Conservation (phyloP, 768 basidiomycete genomes). For the Tylopilus intermedius region DNA sequence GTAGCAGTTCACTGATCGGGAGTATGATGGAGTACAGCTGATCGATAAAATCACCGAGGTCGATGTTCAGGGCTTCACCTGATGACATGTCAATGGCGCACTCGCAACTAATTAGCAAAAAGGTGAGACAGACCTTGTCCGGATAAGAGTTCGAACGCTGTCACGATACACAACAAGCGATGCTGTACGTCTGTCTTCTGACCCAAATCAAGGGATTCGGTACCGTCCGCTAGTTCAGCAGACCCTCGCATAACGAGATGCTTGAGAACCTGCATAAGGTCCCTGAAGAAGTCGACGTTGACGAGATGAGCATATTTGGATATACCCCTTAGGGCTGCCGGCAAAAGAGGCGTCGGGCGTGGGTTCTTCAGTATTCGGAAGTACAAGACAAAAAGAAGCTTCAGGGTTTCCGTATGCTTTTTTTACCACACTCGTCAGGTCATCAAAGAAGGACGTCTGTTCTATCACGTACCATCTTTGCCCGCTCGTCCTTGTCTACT, state of each 20-base stretch:
- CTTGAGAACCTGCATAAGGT: conserved; percentile 84
- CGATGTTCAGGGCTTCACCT: conserved; percentile 98
- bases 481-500: conserved; percentile 87
- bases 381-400: conserved; percentile 94
- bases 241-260: conserved; percentile 57
- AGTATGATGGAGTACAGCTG: conserved; percentile 80
- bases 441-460: conserved; percentile 6
- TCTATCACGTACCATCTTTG: conserved; percentile 57
- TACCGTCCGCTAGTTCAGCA: conserved; percentile 32
- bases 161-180: conserved; percentile 81
- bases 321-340: conserved; percentile 86
- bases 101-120: conserved; percentile 7
- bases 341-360: conserved; percentile 69
- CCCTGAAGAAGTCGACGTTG: conserved; percentile 97
- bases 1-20: conserved; percentile 60
- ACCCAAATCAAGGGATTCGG: conserved; percentile 21
- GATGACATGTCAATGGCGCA: conserved; percentile 2
- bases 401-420: conserved; percentile 96
- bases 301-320: conserved; percentile 93
- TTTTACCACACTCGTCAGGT: conserved; percentile 19
- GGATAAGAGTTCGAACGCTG: conserved; percentile 94
- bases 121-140: conserved; percentile 69
- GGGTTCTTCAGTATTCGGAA: conserved; percentile 92
- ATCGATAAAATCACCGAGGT: conserved; percentile 83
- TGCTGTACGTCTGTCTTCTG: conserved; percentile 45